Conservation (phyloP, 2,329 filamentous ascomycete species). For the Claviceps digitariae region DNA sequence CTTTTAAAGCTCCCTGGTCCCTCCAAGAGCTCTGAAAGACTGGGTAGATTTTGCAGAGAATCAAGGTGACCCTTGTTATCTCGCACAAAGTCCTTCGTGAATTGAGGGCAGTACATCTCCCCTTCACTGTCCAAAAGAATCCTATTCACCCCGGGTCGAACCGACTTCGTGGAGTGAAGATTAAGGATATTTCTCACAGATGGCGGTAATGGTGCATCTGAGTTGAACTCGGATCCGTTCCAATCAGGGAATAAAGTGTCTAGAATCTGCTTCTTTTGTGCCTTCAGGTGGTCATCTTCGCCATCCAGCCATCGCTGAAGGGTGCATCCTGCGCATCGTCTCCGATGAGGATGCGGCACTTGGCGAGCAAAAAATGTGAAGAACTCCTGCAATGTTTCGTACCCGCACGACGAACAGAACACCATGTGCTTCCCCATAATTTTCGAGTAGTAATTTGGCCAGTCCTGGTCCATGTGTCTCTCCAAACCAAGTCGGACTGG, state of each 20-base stretch:
- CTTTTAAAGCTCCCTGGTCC: neutral
- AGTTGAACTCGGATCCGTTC: conserved; percentile 15
- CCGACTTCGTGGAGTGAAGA: conserved; percentile 8
- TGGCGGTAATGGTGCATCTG: conserved; percentile 16
- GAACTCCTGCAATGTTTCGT: conserved; percentile 19
- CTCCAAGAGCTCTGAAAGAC: conserved; percentile 10
- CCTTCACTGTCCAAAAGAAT: conserved; percentile 8
- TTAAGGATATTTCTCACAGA: conserved; percentile 10
- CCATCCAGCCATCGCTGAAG: conserved; percentile 17
- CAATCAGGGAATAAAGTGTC: conserved; percentile 15
- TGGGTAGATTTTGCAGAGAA: conserved; percentile 17
- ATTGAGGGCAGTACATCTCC: neutral
- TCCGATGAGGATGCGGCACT: conserved; percentile 4
- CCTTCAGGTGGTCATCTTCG: conserved; percentile 17
- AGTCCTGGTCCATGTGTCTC: conserved; percentile 8
- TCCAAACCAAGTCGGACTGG: conserved; percentile 17
- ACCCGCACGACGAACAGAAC: conserved; percentile 23
- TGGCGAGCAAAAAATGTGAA: conserved; percentile 8
- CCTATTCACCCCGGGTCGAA: conserved; percentile 3
- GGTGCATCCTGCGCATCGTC: conserved; percentile 18
- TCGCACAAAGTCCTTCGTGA: conserved; percentile 7
- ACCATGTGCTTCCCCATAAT: conserved; percentile 13
- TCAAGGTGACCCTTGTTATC: conserved; percentile 17
- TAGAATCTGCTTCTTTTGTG: conserved; percentile 9
- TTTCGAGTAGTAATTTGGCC: conserved; percentile 11